Base-by-base conservation (phyloP, 441 rosid genomes). In the Cnidoscolus chayamansa region DNA sequence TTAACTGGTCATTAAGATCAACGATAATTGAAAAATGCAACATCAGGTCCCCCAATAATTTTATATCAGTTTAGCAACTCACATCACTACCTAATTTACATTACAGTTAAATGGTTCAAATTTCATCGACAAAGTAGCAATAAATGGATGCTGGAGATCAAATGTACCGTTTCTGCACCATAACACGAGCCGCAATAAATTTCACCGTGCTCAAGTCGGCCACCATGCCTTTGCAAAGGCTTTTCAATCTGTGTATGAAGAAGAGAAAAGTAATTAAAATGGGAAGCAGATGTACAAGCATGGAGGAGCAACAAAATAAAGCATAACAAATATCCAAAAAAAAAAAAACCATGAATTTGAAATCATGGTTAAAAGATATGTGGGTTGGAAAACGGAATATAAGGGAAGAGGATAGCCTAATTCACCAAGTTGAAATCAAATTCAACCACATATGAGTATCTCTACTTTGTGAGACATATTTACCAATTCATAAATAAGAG, bases 201-300 rank as follows among this genome's bases (percentile, higher is more conserved):
- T 79, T 92, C 97, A 61, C 87, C 88, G 74, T 89, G 96, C 80
- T 84, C 95, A 67, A 95, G 88, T 86, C 96, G 84, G 48, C 96
- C 98, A 80, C 97, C 98, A 83, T 95, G 99, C 79, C 79, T 87
- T 80, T 95, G 98, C 72, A 92, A 81, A 62, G 99, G 99, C 61
- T 88, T 92, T 53, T 92, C 98, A 80, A 95, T 88, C 99, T 91
- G 86, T 72, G 86, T 73, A 65, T 40, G 56, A 81, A 51, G 0
- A 30, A 10, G 12, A 7, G 19, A 62, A 61, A 53, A 32, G 15
- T 19, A 40, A 37, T 19, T 48, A 59, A 1, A 58, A 40, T 49
- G 55, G 37, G 19, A 58, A 64, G 37, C 57, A 13, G 49, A 51
- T 1, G 10, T 20, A 19, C 49, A 68, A 16, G 40, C 13, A 47